Conservation (phyloP, 257 asterid species). For the Phtheirospermum japonicum region DNA sequence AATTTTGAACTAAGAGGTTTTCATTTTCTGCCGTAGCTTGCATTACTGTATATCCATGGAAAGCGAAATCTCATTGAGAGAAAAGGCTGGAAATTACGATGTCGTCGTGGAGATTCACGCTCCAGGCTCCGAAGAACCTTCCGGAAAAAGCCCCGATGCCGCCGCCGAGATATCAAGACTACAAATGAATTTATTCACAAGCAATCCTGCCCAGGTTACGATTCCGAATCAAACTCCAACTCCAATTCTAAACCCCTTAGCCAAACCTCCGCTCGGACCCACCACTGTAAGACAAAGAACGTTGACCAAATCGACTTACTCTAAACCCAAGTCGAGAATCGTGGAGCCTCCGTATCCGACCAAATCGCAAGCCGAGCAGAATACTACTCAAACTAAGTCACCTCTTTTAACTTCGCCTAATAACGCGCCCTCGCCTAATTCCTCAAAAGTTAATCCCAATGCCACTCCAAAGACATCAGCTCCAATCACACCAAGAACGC, state of each 20-base stretch:
- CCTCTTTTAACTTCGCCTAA: conserved; percentile 34
- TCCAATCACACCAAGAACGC: conserved; percentile 61
- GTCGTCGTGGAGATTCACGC: conserved; percentile 47
- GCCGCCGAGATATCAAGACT: conserved; percentile 29
- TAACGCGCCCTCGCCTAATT: conserved; percentile 26
- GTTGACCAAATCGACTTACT: conserved; percentile 29
- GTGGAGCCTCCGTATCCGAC: conserved; percentile 51
- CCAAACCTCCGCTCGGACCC: conserved; percentile 37
- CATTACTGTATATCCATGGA: conserved; percentile 33
- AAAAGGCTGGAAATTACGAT: conserved; percentile 35
- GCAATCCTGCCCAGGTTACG: not conserved
- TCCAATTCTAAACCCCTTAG: conserved; percentile 24
- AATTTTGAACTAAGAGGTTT: too few relatives aligned
- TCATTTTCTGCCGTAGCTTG: not conserved
- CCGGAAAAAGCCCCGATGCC: conserved; percentile 3
- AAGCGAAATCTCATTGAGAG: conserved; percentile 29
- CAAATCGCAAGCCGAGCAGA: conserved; percentile 28
- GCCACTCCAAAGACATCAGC: conserved; percentile 36
- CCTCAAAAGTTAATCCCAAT: conserved; percentile 18
- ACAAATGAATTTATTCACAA: conserved; percentile 35
- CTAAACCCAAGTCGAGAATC: conserved; percentile 63
- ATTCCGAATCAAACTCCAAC: conserved; percentile 11
- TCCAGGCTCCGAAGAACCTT: conserved; percentile 29
- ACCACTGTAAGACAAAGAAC: conserved; percentile 30
- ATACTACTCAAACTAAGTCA: conserved; percentile 30